Percentiles rank a stretch among this genome's conserved stretches.
phyloP scores from a whole-genome alignment of 2,329 filamentous ascomycete species.

The Calonectria hongkongensis region DNA sequence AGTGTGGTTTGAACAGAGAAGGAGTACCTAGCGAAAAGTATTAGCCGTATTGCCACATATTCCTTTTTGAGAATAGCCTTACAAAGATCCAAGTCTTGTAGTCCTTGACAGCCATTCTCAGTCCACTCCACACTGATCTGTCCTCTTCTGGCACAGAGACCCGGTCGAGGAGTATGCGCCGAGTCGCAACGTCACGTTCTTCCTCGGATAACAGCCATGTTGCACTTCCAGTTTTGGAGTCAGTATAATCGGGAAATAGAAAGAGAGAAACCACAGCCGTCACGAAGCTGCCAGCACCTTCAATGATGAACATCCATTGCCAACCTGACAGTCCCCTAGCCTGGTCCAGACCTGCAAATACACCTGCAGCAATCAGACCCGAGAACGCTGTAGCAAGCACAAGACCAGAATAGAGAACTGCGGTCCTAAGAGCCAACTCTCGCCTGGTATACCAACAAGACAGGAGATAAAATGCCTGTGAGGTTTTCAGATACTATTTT shows the following conservation, averaged over 20 bases:
- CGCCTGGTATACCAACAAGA: conserved; percentile 52
- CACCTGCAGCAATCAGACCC: conserved; percentile 46
- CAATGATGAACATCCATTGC: conserved; percentile 70
- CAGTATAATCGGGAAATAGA: conserved; percentile 46
- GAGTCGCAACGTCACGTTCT: conserved; percentile 40
- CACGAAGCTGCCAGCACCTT: conserved; percentile 66
- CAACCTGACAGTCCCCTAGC: conserved; percentile 74
- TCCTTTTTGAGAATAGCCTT: neutral
- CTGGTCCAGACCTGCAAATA: conserved; percentile 59
- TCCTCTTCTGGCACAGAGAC: conserved; percentile 46
- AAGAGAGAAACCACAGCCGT: conserved; percentile 43
- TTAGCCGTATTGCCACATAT: neutral
- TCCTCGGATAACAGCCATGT: conserved; percentile 41
- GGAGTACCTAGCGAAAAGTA: conserved; percentile 31
- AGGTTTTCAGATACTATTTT: neutral
- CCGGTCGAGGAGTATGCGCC: conserved; percentile 47
- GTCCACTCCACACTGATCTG: conserved; percentile 42
- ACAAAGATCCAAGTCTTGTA: conserved; percentile 53
- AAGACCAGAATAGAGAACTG: conserved; percentile 51
- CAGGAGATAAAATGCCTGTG: conserved; percentile 34
- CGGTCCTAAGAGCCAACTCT: conserved; percentile 50
- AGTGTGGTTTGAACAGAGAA: conserved; percentile 49
- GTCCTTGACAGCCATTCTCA: conserved; percentile 50
- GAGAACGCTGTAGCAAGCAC: conserved; percentile 50
- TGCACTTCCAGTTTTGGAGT: conserved; percentile 28